Conservation (phyloP, 129 eudicot species). For the Chrysanthemum seticuspe region DNA sequence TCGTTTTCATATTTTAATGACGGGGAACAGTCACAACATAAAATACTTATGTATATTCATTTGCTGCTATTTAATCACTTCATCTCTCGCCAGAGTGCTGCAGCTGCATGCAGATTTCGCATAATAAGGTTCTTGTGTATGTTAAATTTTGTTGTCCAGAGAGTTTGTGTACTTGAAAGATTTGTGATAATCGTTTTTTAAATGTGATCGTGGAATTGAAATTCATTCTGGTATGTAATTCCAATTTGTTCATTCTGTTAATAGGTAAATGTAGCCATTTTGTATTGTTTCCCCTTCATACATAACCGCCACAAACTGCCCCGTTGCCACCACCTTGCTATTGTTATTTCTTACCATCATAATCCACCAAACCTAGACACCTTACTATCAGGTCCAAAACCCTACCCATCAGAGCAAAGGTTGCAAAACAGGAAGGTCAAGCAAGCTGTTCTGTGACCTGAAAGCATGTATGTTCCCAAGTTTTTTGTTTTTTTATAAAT, state of each 20-base stretch:
- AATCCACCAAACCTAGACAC: not conserved
- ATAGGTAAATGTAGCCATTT: constrained; percentile 8
- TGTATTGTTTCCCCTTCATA: not conserved
- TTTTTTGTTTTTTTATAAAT: too few relatives aligned
- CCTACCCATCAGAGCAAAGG: not conserved
- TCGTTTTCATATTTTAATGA: constrained; percentile 68
- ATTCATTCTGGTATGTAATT: constrained; percentile 13
- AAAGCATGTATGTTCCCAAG: too few relatives aligned
- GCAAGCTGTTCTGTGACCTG: too few relatives aligned
- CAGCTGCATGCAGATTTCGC: constrained; percentile 20
- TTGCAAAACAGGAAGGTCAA: not conserved
- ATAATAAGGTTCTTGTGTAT: constrained; percentile 27
- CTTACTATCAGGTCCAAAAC: not conserved
- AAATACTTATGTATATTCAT: constrained; percentile 30
- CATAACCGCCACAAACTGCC: not conserved
- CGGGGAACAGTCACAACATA: not conserved
- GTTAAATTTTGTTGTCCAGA: constrained; percentile 18
- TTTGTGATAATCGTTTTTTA: constrained; percentile 1
- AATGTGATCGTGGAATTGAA: not conserved
- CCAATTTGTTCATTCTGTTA: constrained; percentile 2
- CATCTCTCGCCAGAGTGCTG: constrained; percentile 6
- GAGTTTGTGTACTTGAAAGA: constrained; percentile 13
- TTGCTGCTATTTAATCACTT: constrained; percentile 11
- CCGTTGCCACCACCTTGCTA: not conserved
- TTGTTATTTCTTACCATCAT: not conserved